These are phyloP conservation scores for Albatrellus sp. DNA, from an alignment of 1,284 basidiomycete genomes.

Conservation along the genomic window DNA sequence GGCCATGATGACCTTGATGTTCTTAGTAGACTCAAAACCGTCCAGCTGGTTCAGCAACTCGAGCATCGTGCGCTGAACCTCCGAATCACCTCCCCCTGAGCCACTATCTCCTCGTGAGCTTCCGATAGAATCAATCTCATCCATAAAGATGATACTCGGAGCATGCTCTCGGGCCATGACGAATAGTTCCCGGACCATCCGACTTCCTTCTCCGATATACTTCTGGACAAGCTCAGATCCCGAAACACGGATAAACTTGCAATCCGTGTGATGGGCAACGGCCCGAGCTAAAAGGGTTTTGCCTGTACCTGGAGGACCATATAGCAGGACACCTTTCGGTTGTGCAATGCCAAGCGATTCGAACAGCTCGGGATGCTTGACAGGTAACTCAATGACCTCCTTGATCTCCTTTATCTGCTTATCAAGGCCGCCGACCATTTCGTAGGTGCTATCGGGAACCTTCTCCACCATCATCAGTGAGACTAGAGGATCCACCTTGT, in stretches of 20 bases:
- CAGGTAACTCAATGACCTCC: conserved; percentile 96
- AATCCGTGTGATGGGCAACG: conserved; percentile 96
- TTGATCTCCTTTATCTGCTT: conserved; percentile 99
- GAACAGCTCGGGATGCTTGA: conserved; percentile 97
- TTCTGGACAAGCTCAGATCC: conserved; percentile 97
- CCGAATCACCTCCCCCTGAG: conserved; percentile 85
- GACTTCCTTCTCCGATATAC: conserved; percentile 94
- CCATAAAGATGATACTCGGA: conserved; percentile 99
- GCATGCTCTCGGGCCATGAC: conserved; percentile 99
- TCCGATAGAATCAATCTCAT: conserved; percentile 98
- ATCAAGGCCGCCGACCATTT: conserved; percentile 98
- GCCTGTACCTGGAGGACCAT: conserved; percentile 94
- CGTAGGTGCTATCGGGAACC: conserved; percentile 97
- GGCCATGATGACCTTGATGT: conserved; percentile 99
- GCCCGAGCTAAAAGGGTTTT: conserved; percentile 91
- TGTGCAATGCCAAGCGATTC: conserved; percentile 95
- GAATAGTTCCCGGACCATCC: conserved; percentile 96
- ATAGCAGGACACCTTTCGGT: conserved; percentile 93
- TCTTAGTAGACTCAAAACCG: conserved; percentile 95
- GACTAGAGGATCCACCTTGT: conserved; percentile 92
- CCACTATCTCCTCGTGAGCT: conserved; percentile 86
- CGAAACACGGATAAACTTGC: conserved; percentile 94
- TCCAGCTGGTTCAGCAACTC: conserved; percentile 95
- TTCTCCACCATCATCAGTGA: conserved; percentile 99
- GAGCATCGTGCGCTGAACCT: conserved; percentile 97